Conservation (phyloP, 2,329 filamentous ascomycete genomes). For the Teratosphaeria epicoccoides region DNA sequence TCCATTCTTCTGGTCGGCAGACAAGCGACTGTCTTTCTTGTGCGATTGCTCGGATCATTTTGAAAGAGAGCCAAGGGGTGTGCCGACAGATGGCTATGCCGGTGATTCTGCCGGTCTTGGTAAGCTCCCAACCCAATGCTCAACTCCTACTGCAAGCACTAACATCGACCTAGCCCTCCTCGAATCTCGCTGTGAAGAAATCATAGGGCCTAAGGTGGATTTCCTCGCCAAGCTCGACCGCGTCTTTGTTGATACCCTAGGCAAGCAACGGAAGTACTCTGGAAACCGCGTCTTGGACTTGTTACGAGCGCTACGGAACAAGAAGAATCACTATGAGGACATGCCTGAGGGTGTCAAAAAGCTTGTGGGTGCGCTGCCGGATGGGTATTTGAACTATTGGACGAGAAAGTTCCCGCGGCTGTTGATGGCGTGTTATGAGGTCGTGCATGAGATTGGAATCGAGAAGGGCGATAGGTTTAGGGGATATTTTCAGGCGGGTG, state of each 20-base stretch:
- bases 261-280: conserved; percentile 91
- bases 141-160: not conserved
- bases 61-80: conserved; percentile 76
- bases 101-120: conserved; percentile 48
- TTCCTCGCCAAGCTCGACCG: conserved; percentile 68
- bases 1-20: conserved; percentile 90
- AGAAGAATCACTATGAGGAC: conserved; percentile 96
- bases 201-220: conserved; percentile 49
- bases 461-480: conserved; percentile 55
- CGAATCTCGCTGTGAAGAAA: conserved; percentile 38
- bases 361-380: conserved; percentile 61
- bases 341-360: conserved; percentile 72
- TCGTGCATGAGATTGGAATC: conserved; percentile 57
- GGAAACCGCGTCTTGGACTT: conserved; percentile 75
- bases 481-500: conserved; percentile 50
- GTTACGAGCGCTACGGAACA: conserved; percentile 80
- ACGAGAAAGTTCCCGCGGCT: conserved; percentile 66
- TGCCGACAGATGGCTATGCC: conserved; percentile 20
- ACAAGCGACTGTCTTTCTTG: conserved; percentile 83
- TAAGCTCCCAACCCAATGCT: not conserved
- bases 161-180: conserved; percentile 31
- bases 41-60: conserved; percentile 95
- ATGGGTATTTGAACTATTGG: conserved; percentile 72
- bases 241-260: conserved; percentile 77
- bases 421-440: conserved; percentile 66